phyloP scores from a whole-genome alignment of 768 basidiomycete species.

The Terana coerulea region DNA sequence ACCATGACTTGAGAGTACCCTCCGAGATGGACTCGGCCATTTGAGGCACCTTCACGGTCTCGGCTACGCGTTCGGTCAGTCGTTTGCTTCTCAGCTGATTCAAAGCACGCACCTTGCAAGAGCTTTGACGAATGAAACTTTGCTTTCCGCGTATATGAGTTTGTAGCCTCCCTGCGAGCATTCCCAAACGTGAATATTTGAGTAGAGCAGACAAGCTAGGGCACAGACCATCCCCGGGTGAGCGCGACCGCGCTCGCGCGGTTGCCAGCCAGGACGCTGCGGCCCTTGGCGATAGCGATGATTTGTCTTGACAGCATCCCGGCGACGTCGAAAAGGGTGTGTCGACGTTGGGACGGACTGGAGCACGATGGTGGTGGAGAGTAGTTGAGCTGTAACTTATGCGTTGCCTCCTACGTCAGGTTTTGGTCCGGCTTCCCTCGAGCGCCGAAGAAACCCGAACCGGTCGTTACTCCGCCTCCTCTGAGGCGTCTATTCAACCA shows the following conservation, averaged over 20 bases:
- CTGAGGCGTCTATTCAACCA: too few relatives aligned
- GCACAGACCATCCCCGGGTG: slow-evolving; percentile 46
- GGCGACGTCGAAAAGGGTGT: slow-evolving; percentile 4
- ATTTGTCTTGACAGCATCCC: slow-evolving; percentile 71
- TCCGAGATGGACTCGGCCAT: slow-evolving; percentile 99
- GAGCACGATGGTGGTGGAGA: not conserved
- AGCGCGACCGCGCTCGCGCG: slow-evolving; percentile 33
- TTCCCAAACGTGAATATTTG: slow-evolving; percentile 14
- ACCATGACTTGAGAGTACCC: slow-evolving; percentile 93
- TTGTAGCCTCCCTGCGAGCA: slow-evolving; percentile 41
- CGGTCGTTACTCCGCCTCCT: too few relatives aligned
- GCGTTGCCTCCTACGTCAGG: too few relatives aligned
- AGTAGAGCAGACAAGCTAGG: slow-evolving; percentile 4
- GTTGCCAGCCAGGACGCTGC: slow-evolving; percentile 45
- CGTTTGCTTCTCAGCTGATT: too few relatives aligned
- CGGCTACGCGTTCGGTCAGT: slow-evolving; percentile 41
- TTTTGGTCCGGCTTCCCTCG: slow-evolving; percentile 4
- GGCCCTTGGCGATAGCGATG: slow-evolving; percentile 60
- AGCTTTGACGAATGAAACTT: slow-evolving; percentile 70
- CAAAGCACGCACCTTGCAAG: slow-evolving; percentile 52
- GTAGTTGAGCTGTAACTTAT: not conserved
- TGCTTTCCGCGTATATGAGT: slow-evolving; percentile 45
- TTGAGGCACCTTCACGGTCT: slow-evolving; percentile 92
- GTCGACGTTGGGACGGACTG: not conserved
- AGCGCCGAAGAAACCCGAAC: slow-evolving; percentile 8